A percentile compares a stretch with the other conserved stretches of the same genome.
phyloP scores from a whole-genome alignment of 1,139 yeast genomes.

The Zygotorulaspora mrakii region DNA sequence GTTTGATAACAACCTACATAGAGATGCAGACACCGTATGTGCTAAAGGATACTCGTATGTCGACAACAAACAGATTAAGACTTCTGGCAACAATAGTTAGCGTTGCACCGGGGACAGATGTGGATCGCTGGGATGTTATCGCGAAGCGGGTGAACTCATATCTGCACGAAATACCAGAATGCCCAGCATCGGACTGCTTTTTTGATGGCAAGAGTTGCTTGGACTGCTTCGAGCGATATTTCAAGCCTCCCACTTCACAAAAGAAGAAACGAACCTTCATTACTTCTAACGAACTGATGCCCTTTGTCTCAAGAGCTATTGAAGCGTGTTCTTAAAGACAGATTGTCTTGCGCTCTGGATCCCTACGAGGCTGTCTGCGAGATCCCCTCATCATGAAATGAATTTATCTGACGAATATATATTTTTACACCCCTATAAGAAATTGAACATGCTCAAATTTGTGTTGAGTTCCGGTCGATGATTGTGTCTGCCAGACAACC shows the following conservation, averaged over 20 bases:
- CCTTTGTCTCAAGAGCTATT: neutral
- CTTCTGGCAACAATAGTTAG: conserved; percentile 2
- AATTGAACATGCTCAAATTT: too few relatives aligned
- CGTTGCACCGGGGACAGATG: conserved; percentile 2
- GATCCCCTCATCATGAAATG: too few relatives aligned
- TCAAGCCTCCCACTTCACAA: neutral
- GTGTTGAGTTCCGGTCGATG: too few relatives aligned
- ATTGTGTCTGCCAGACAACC: too few relatives aligned
- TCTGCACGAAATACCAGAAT: too few relatives aligned
- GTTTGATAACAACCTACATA: neutral
- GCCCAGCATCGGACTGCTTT: conserved; percentile 1
- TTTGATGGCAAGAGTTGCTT: conserved; percentile 4
- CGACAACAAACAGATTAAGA: neutral
- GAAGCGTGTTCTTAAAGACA: neutral
- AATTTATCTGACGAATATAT: too few relatives aligned
- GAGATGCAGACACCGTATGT: neutral
- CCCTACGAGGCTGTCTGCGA: too few relatives aligned
- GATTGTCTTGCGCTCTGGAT: neutral
- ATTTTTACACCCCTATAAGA: too few relatives aligned
- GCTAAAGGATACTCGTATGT: neutral
- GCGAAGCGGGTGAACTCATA: conserved; percentile 3
- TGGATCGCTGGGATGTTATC: conserved; percentile 6
- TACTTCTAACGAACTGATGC: neutral
- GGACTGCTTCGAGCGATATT: conserved; percentile 2
- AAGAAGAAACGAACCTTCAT: neutral